These are phyloP conservation scores for Entelexis sorbosivorans DNA, from an alignment of 1,139 yeast species.

Conservation along the genomic window DNA sequence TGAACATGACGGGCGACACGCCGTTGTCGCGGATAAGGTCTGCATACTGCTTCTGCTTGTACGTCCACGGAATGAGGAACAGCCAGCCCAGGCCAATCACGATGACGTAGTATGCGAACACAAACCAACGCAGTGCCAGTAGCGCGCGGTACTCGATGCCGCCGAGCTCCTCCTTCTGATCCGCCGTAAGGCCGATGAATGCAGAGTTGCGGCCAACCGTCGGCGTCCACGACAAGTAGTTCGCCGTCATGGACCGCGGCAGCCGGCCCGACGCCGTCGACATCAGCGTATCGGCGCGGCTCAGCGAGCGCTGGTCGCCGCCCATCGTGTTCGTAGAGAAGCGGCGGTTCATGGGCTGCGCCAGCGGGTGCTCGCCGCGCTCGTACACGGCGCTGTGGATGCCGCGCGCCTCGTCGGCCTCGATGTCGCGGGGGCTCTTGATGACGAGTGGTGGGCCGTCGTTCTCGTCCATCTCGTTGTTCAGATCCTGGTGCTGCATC, in stretches of 20 bases:
- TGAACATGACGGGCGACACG: conserved; percentile 76
- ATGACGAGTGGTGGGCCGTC: conserved; percentile 78
- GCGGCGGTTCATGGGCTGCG: conserved; percentile 5
- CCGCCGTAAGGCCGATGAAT: conserved; percentile 67
- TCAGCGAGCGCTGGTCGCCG: conserved; percentile 1
- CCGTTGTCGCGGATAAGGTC: conserved; percentile 43
- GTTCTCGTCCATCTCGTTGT: conserved; percentile 29
- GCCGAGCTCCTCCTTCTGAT: conserved; percentile 86
- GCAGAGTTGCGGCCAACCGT: conserved; percentile 93
- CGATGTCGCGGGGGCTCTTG: conserved; percentile 64
- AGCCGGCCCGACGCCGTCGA: conserved; percentile 12
- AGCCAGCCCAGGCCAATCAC: conserved; percentile 53
- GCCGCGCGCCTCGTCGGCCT: conserved; percentile 31
- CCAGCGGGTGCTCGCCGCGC: not conserved
- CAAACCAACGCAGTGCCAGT: conserved; percentile 58
- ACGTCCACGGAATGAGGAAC: conserved; percentile 59
- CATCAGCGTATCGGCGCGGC: conserved; percentile 16
- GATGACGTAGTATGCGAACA: conserved; percentile 61
- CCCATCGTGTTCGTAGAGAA: conserved; percentile 2
- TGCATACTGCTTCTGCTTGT: conserved; percentile 36
- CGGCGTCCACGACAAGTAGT: conserved; percentile 80
- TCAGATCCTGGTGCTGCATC: conserved; percentile 50
- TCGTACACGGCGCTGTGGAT: conserved; percentile 20
- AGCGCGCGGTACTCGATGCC: conserved; percentile 94
- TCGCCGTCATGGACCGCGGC: conserved; percentile 29